phyloP scores from a whole-genome alignment of 2,329 filamentous ascomycete genomes.

The Fusarium sp. region DNA sequence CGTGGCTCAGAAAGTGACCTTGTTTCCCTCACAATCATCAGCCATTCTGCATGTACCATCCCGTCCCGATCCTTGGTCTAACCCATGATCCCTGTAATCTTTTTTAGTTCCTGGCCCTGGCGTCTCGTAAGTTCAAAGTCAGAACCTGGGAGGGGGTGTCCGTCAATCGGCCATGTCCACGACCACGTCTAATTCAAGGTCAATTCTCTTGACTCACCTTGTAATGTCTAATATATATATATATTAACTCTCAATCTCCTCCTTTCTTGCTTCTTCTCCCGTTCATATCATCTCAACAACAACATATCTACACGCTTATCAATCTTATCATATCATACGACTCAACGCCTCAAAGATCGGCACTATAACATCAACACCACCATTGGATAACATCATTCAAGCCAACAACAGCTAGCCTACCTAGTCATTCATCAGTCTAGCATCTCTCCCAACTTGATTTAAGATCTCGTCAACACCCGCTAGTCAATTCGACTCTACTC shows the following conservation, averaged over 20 bases:
- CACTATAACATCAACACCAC: conserved; percentile 19
- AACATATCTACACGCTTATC: conserved; percentile 8
- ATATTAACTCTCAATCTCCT: conserved; percentile 10
- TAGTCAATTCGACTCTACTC: conserved; percentile 6
- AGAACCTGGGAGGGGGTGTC: conserved; percentile 17
- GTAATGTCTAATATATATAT: conserved; percentile 17
- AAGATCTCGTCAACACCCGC: conserved; percentile 4
- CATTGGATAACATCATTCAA: conserved; percentile 13
- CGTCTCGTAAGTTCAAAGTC: conserved; percentile 19
- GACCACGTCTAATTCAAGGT: conserved; percentile 12
- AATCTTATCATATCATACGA: conserved; percentile 3
- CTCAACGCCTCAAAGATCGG: conserved; percentile 27
- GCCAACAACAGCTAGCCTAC: conserved; percentile 10
- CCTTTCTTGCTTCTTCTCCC: background rate
- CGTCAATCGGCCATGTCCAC: conserved; percentile 14
- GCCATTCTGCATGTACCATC: conserved; percentile 25
- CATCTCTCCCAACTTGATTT: conserved; percentile 18
- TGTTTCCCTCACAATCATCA: background rate
- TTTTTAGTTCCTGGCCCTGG: conserved; percentile 1
- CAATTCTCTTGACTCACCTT: conserved; percentile 20
- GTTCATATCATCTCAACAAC: conserved; percentile 10
- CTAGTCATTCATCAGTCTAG: conserved; percentile 15
- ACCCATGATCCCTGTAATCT: conserved; percentile 12
- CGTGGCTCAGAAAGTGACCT: background rate
- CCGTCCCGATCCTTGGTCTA: conserved; percentile 34